Conservation (phyloP, 2,329 filamentous ascomycete species). For the Orbilia quercus region DNA sequence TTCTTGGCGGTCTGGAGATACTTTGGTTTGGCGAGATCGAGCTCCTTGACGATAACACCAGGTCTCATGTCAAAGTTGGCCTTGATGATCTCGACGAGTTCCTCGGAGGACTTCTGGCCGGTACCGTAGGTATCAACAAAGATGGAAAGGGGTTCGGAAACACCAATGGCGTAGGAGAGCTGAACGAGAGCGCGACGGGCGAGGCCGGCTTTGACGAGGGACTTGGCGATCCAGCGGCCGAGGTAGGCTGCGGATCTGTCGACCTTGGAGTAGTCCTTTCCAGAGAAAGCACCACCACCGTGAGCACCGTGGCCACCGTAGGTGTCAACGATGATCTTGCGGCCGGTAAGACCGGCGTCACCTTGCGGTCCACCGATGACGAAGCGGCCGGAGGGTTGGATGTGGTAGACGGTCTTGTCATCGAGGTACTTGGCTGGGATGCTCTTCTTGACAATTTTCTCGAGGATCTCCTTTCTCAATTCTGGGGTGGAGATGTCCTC, state of each 20-base stretch:
- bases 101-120: slow-evolving; percentile 84
- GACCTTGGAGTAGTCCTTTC: slow-evolving; percentile 99
- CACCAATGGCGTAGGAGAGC: slow-evolving; percentile 99
- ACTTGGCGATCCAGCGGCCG: slow-evolving; percentile 99
- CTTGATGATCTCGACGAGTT: slow-evolving; percentile 93
- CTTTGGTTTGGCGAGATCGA: slow-evolving; percentile 93
- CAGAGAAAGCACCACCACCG: slow-evolving; percentile 99
- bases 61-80: slow-evolving; percentile 98
- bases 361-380: slow-evolving; percentile 99
- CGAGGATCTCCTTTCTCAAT: slow-evolving; percentile 91
- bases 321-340: slow-evolving; percentile 99
- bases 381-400: slow-evolving; percentile 98
- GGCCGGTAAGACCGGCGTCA: slow-evolving; percentile 97
- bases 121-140: slow-evolving; percentile 99
- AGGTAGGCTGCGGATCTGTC: slow-evolving; percentile 98
- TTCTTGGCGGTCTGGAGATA: slow-evolving; percentile 99
- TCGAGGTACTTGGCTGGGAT: slow-evolving; percentile 93
- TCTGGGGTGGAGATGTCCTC: slow-evolving; percentile 88
- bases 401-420: slow-evolving; percentile 95
- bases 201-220: slow-evolving; percentile 86
- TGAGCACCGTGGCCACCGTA: slow-evolving; percentile 99
- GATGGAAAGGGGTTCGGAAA: slow-evolving; percentile 96
- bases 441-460: slow-evolving; percentile 96
- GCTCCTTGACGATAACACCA: slow-evolving; percentile 97
- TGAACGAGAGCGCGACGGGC: slow-evolving; percentile 94